phyloP scores from a whole-genome alignment of 208 protist genomes.

The Acanthamoeba sp. region DNA sequence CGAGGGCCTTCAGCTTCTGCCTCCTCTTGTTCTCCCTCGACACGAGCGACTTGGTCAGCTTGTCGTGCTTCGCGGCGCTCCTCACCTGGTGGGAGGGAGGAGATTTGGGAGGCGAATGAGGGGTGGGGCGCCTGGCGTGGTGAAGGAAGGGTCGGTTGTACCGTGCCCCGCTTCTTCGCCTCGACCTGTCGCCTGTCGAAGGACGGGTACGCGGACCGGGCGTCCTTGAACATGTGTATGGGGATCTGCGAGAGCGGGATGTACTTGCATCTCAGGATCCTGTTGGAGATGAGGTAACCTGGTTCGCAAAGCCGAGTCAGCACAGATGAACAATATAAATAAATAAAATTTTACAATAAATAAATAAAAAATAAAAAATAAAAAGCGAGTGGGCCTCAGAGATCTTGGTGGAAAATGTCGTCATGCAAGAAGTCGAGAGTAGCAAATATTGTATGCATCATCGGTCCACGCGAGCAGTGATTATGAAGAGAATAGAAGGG shows the following conservation, averaged over 20 bases:
- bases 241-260: slow-evolving; percentile 76
- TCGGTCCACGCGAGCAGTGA: background rate
- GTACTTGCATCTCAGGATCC: slow-evolving; percentile 77
- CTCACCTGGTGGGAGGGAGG: background rate
- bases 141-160: background rate
- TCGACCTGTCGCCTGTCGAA: background rate
- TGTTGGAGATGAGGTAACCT: slow-evolving; percentile 79
- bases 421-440: slow-evolving; percentile 30
- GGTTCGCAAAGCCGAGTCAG: background rate
- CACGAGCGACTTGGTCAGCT: slow-evolving; percentile 63
- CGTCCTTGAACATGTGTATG: slow-evolving; percentile 71
- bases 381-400: background rate
- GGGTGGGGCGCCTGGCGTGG: background rate
- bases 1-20: slow-evolving; percentile 71
- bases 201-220: slow-evolving; percentile 44
- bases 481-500: background rate
- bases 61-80: slow-evolving; percentile 64
- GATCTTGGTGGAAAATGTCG: slow-evolving; percentile 40
- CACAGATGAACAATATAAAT: background rate
- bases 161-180: background rate
- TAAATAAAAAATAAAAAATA: background rate
- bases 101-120: background rate
- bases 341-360: background rate
- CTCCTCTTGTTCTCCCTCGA: slow-evolving; percentile 69
- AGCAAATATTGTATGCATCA: slow-evolving; percentile 49